Percentiles rank a stretch among this genome's conserved stretches.
Conservation (phyloP, 2,329 filamentous ascomycete species). For the Talaromyces rugulosus region DNA sequence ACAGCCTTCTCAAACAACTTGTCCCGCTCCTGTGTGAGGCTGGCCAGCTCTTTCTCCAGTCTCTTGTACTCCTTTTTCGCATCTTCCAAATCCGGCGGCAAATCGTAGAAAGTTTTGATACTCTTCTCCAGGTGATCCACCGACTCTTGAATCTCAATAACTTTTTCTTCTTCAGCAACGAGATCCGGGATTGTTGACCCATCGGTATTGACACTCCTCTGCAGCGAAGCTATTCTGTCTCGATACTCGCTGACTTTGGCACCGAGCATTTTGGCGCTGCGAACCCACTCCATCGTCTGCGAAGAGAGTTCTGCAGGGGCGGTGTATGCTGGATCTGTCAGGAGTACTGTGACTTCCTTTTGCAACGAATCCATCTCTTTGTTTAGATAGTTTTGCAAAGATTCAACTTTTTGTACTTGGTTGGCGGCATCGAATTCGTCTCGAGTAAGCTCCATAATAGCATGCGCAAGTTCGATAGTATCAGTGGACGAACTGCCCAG, state of each 20-base stretch:
- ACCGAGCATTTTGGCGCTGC: constrained; percentile 63
- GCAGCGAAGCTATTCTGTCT: constrained; percentile 47
- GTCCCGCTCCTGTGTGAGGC: constrained; percentile 62
- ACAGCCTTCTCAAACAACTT: constrained; percentile 70
- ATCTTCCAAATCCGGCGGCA: constrained; percentile 66
- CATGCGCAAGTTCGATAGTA: constrained; percentile 48
- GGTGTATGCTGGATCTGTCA: constrained; percentile 43
- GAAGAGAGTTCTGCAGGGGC: constrained; percentile 58
- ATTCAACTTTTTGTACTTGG: constrained; percentile 52
- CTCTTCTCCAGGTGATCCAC: constrained; percentile 64
- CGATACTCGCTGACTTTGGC: constrained; percentile 65
- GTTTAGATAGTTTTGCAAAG: constrained; percentile 55
- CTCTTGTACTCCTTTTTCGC: constrained; percentile 68
- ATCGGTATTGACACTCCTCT: constrained; percentile 24
- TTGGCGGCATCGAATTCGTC: constrained; percentile 50
- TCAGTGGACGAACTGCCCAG: constrained; percentile 49
- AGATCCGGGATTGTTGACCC: constrained; percentile 48
- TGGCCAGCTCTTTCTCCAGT: constrained; percentile 60
- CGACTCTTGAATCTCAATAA: constrained; percentile 56
- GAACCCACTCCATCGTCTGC: constrained; percentile 69
- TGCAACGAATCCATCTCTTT: constrained; percentile 42
- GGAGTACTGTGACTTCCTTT: constrained; percentile 27
- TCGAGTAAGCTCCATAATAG: constrained; percentile 55
- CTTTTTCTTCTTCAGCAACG: constrained; percentile 54
- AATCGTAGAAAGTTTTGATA: constrained; percentile 62